Evolutionary conservation across 1,139 yeast species (phyloP), one percentile per base, ranked within the genome.

Genomic region (Pichia sp.): DNA sequence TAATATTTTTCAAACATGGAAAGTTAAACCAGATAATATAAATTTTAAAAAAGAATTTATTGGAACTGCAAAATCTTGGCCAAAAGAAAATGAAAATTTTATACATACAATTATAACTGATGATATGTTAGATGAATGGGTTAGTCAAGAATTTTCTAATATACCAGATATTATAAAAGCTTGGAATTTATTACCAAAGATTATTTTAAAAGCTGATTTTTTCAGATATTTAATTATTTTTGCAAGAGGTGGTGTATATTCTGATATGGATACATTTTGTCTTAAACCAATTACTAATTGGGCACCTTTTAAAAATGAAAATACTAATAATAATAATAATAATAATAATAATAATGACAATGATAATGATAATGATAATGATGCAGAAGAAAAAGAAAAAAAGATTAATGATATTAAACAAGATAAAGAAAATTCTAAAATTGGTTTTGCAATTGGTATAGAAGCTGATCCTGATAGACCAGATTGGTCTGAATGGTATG

Each of bases 1-100:
- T 52, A 75, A 76, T 52, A 80, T 92, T 42, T 92, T 97, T 97
- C 98, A 92, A 67, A 92, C 98, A 1, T 92, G 97, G 97, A 90
- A 89, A 67, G 81, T 78, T 10, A 78, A 76, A 7, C 59, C 75
- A 28, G 73, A 74, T 11, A 78, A 82, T 55, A 68, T 68, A 6
- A 65, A 70, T 1, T 79, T 83, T 56, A 86, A 94, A 3, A 50
- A 62, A 9, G 62, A 66, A 25, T 81, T 79, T 57, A 64, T 57
- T 39, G 47, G 57, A 46, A 65, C 66, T 52, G 73, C 75, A 69
- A 48, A 66, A 57, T 53, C 72, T 68, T 85, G 92, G 92, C 70
- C 71, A 3, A 64, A 65, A 1, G 66, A 68, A 46, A 83, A 84
- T 58, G 79, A 81, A 0, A 77, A 72, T 2, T 80, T 78, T 58